A percentile compares a stretch with the other conserved stretches of the same genome.
Evolutionary conservation across 495 filamentous ascomycete species (phyloP).

Genomic region (Pyronema omphalodes): DNA sequence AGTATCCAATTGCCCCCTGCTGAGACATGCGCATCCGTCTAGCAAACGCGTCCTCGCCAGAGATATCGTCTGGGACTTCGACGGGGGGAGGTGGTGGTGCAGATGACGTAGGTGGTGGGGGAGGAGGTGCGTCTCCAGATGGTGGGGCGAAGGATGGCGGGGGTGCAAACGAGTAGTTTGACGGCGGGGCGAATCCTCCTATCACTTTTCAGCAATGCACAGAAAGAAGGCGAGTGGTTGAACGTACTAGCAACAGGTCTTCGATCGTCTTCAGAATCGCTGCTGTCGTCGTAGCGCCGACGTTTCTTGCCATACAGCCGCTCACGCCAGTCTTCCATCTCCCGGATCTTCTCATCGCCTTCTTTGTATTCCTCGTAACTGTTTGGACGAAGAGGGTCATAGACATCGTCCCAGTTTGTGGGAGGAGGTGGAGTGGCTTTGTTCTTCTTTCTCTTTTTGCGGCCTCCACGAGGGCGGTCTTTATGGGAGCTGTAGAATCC

Average conservation of each 20-base stretch:
- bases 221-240: not conserved
- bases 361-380: conserved; percentile 71
- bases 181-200: conserved; percentile 53
- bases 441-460: conserved; percentile 75
- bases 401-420: conserved; percentile 86
- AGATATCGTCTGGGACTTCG: conserved; percentile 34
- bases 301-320: conserved; percentile 60
- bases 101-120: conserved; percentile 24
- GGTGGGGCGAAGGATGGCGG: conserved; percentile 35
- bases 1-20: conserved; percentile 28
- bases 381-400: conserved; percentile 70
- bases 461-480: conserved; percentile 59
- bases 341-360: conserved; percentile 64
- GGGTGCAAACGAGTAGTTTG: conserved; percentile 50
- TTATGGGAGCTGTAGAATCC: conserved; percentile 35
- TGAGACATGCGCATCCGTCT: conserved; percentile 38
- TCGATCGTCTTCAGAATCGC: conserved; percentile 40
- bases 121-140: conserved; percentile 4
- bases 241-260: conserved; percentile 35
- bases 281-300: conserved; percentile 26
- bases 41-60: conserved; percentile 54
- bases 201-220: not conserved
- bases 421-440: conserved; percentile 38
- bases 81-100: conserved; percentile 27
- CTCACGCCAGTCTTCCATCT: conserved; percentile 78